Evolutionary conservation across 306 rosid genomes (phyloP), one percentile per base, ranked within the genome.

Genomic region (Bauhinia variegata): DNA sequence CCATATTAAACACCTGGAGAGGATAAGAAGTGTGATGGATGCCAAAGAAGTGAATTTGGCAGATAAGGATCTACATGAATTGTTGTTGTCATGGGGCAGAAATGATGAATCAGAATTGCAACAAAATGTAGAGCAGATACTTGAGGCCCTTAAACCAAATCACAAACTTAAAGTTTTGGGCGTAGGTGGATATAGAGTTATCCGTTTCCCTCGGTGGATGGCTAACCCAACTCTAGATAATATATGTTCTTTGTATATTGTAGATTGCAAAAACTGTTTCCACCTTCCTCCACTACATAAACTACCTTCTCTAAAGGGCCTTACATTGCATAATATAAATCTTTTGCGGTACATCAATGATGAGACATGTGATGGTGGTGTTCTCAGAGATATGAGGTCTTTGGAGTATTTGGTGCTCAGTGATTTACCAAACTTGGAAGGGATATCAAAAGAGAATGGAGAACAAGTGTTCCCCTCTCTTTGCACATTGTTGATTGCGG

Each of bases 21-120:
- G 54, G 43, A 36, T 68, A 14, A 11, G 4, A 44, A 6, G 36
- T 4, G 65, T 9, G 9, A n/a, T 8, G 39, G 74, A 68, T 56
- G 74, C 65, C 18, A 34, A 68, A 46, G 23, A 56, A 68, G 65
- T 57, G 9, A 68, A 68, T 15, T 17, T 68, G 51, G 30, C 4
- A 3, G 11, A 50, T 34, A 44, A 68, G 65, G 11, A 55, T 9
- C 56, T 68, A 30, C 3, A 55, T 43, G 55, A 56, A 12, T 55
- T 68, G 36, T 15, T 28, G 15, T 18, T 56, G 46, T 23, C 28
- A 2, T 23, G 28, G 28, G 28, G 28, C 28, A 23, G 28, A 23
- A 23, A 23, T 2, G 28, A 23, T 23, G 28, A 23, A 23, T 23
- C 28, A 23, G 28, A 23, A 23, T 23, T 23, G 28, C 28, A 23